A percentile compares a stretch with the other conserved stretches of the same genome.
These are phyloP conservation scores for Cytospora piceicola DNA, from an alignment of 2,329 filamentous ascomycete genomes.

Conservation along the genomic window DNA sequence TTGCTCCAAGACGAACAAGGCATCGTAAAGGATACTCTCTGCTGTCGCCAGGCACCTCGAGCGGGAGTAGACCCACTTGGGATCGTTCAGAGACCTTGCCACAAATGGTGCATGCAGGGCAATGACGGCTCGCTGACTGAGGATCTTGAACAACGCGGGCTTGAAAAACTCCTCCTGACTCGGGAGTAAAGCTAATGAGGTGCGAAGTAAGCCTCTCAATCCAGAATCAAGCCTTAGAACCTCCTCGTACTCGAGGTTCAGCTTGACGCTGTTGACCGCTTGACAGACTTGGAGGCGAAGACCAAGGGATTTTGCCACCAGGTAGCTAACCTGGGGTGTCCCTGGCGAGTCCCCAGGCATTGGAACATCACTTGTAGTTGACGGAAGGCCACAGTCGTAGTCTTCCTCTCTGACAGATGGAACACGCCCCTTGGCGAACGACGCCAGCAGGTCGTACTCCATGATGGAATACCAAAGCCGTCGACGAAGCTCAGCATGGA, in stretches of 20 bases:
- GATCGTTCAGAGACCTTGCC: constrained; percentile 20
- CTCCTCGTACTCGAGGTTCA: constrained; percentile 16
- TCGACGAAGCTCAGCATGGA: constrained; percentile 34
- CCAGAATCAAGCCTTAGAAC: constrained; percentile 25
- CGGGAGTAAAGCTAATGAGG: neutral
- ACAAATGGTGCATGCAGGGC: constrained; percentile 24
- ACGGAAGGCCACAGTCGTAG: constrained; percentile 26
- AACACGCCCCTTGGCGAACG: constrained; percentile 33
- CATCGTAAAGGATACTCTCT: constrained; percentile 11
- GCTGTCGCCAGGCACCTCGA: constrained; percentile 18
- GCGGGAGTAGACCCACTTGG: constrained; percentile 22
- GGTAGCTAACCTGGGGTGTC: no score
- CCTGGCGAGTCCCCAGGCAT: neutral
- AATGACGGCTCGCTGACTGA: constrained; percentile 18
- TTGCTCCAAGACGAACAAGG: constrained; percentile 9
- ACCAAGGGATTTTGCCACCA: constrained; percentile 15
- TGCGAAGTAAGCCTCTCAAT: constrained; percentile 16
- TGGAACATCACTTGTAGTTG: neutral
- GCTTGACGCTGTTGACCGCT: constrained; percentile 23
- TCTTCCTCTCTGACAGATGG: constrained; percentile 33
- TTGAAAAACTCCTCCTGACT: neutral
- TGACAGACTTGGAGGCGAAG: constrained; percentile 14
- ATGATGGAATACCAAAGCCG: constrained; percentile 35
- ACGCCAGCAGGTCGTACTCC: constrained; percentile 36
- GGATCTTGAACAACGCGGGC: constrained; percentile 7